phyloP scores from a whole-genome alignment of 1,284 basidiomycete species.

The Fistulinella cinereoalba region DNA sequence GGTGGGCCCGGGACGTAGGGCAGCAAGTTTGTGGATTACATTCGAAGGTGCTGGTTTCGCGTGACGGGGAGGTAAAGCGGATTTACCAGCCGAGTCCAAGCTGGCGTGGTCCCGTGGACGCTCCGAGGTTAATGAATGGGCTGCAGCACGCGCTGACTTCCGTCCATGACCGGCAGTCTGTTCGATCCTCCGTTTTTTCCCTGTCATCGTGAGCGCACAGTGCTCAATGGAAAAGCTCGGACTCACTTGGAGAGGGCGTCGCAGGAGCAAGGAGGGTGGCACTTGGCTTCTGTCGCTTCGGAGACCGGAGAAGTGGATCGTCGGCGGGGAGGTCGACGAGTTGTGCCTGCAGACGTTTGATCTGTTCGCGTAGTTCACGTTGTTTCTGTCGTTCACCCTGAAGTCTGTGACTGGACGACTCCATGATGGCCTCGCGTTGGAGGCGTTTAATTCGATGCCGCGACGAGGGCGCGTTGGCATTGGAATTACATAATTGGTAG shows the following conservation, averaged over 20 bases:
- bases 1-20: slow-evolving; percentile 19
- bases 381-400: slow-evolving; percentile 33
- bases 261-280: slow-evolving; percentile 52
- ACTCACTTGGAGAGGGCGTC: slow-evolving; percentile 70
- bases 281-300: slow-evolving; percentile 49
- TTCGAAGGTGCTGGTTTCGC: slow-evolving; percentile 29
- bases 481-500: slow-evolving; percentile 24
- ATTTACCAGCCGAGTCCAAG: slow-evolving; percentile 5
- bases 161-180: slow-evolving; percentile 15
- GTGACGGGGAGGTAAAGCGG: slow-evolving; percentile 8
- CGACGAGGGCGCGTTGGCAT: slow-evolving; percentile 22
- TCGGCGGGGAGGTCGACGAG: slow-evolving; percentile 35
- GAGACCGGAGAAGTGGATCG: slow-evolving; percentile 35
- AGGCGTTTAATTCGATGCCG: slow-evolving; percentile 15
- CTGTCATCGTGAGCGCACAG: slow-evolving; percentile 31
- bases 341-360: slow-evolving; percentile 42
- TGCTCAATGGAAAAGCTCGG: background rate
- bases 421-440: slow-evolving; percentile 29
- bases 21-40: slow-evolving; percentile 28
- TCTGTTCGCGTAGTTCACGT: slow-evolving; percentile 41
- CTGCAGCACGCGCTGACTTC: slow-evolving; percentile 13
- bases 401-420: slow-evolving; percentile 32
- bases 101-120: slow-evolving; percentile 12
- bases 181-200: slow-evolving; percentile 45
- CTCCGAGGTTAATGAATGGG: slow-evolving; percentile 7